Conservation (phyloP, 208 protist genomes). For the Wallacemonas sp. region DNA sequence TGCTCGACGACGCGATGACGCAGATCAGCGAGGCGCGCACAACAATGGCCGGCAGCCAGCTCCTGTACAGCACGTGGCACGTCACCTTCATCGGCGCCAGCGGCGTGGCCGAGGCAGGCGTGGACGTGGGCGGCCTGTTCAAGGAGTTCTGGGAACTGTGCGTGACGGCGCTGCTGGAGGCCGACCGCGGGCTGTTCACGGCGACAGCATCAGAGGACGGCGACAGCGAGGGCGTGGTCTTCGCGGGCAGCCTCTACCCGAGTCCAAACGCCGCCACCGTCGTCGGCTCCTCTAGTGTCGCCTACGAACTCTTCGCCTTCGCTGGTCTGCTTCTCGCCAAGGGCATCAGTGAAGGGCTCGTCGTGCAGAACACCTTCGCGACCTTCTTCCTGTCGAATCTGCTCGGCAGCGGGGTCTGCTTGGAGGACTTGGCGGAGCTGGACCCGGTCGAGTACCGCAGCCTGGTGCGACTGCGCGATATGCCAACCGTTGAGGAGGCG, state of each 20-base stretch:
- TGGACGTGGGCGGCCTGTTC: constrained; percentile 43
- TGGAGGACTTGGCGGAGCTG: constrained; percentile 47
- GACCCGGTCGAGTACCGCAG: constrained; percentile 44
- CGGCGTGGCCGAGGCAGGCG: constrained; percentile 36
- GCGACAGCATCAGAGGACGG: constrained; percentile 20
- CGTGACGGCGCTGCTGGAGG: constrained; percentile 23
- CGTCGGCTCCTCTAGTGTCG: neutral
- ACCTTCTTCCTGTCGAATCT: constrained; percentile 43
- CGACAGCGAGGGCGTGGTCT: neutral
- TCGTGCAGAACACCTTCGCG: constrained; percentile 44
- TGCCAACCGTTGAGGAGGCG: constrained; percentile 36
- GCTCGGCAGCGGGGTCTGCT: constrained; percentile 35
- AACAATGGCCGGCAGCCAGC: constrained; percentile 4
- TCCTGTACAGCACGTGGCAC: neutral
- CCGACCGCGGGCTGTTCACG: constrained; percentile 42
- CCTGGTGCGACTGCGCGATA: constrained; percentile 29
- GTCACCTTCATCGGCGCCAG: constrained; percentile 32
- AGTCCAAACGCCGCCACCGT: constrained; percentile 28
- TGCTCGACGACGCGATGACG: constrained; percentile 6
- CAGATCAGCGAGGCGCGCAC: neutral
- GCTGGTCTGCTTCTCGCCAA: constrained; percentile 51
- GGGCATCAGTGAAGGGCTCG: constrained; percentile 40
- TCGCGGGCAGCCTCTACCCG: constrained; percentile 31
- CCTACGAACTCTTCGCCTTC: constrained; percentile 22
- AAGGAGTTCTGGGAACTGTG: constrained; percentile 50